Evolutionary conservation across 495 filamentous ascomycete genomes (phyloP).

Genomic region (Neurospora cerealis): DNA sequence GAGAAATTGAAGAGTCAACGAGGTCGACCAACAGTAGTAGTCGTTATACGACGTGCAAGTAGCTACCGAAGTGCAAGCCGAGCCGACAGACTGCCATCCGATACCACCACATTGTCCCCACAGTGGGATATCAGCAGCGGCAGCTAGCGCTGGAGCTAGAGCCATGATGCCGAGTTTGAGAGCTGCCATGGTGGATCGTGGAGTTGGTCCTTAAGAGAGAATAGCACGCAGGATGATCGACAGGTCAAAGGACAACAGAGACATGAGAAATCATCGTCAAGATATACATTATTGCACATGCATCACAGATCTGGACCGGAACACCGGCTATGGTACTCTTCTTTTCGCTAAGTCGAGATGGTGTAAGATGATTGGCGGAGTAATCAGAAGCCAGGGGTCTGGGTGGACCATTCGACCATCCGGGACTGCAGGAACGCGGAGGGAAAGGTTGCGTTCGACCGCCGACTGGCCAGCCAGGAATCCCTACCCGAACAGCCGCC

Average conservation of each 20-base stretch:
- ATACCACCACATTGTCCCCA: constrained; percentile 15
- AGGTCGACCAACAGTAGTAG: constrained; percentile 10
- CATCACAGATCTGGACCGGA: constrained; percentile 3
- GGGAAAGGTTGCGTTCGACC: constrained; percentile 13
- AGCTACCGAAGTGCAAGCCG: constrained; percentile 8
- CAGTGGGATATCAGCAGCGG: neutral
- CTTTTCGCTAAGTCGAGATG: neutral
- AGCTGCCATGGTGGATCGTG: neutral
- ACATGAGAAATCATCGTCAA: neutral
- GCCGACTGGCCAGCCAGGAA: constrained; percentile 1
- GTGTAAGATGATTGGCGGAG: constrained; percentile 24
- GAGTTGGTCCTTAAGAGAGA: neutral
- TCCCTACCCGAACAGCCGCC: constrained; percentile 18
- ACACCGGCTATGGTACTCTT: constrained; percentile 3
- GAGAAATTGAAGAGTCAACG: neutral
- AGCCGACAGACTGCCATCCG: constrained; percentile 4
- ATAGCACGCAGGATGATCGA: neutral
- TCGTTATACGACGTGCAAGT: constrained; percentile 11
- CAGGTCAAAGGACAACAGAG: neutral
- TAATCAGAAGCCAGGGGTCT: neutral
- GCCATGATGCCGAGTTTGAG: constrained; percentile 2
- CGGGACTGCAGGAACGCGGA: constrained; percentile 24
- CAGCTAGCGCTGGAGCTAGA: neutral
- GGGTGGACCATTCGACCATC: constrained; percentile 1
- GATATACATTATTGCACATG: neutral